phyloP scores from a whole-genome alignment of 306 rosid species.

The Cicer yamashitae region DNA sequence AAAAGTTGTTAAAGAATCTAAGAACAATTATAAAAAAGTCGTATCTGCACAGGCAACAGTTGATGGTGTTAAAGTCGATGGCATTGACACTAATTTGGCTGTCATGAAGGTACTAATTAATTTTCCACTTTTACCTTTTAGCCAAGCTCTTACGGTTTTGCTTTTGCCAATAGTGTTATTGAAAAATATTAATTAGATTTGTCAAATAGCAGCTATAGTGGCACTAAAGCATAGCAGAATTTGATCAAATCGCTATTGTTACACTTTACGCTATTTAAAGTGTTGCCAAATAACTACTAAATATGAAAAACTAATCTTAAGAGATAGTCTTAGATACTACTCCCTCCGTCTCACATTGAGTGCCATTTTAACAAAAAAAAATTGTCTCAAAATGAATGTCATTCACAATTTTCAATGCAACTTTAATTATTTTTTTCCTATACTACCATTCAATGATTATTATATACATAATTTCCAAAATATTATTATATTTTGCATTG shows the following conservation, averaged over 20 bases:
- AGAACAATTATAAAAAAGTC: slow-evolving; percentile 75
- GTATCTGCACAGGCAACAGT: slow-evolving; percentile 87
- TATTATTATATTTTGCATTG: too few relatives aligned
- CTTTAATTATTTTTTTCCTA: too few relatives aligned
- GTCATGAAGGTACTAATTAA: slow-evolving; percentile 82
- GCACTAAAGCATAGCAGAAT: too few relatives aligned
- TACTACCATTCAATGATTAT: too few relatives aligned
- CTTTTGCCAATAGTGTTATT: slow-evolving; percentile 15
- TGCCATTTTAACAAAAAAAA: too few relatives aligned
- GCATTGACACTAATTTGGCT: slow-evolving; percentile 90
- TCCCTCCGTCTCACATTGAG: too few relatives aligned
- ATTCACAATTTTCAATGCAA: too few relatives aligned
- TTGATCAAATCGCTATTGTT: too few relatives aligned
- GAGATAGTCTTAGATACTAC: neutral
- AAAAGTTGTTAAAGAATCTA: slow-evolving; percentile 79
- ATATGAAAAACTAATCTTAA: neutral
- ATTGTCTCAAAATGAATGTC: too few relatives aligned
- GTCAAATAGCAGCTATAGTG: too few relatives aligned
- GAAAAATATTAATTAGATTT: neutral
- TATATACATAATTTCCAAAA: too few relatives aligned
- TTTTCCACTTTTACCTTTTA: slow-evolving; percentile 26
- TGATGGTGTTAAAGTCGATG: slow-evolving; percentile 96
- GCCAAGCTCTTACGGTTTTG: slow-evolving; percentile 24
- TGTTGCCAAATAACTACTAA: neutral
- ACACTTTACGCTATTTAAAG: too few relatives aligned